Percentiles rank a stretch among this genome's conserved stretches.
phyloP scores from a whole-genome alignment of 495 filamentous ascomycete species.

The Aspergillus egyptiacus region DNA sequence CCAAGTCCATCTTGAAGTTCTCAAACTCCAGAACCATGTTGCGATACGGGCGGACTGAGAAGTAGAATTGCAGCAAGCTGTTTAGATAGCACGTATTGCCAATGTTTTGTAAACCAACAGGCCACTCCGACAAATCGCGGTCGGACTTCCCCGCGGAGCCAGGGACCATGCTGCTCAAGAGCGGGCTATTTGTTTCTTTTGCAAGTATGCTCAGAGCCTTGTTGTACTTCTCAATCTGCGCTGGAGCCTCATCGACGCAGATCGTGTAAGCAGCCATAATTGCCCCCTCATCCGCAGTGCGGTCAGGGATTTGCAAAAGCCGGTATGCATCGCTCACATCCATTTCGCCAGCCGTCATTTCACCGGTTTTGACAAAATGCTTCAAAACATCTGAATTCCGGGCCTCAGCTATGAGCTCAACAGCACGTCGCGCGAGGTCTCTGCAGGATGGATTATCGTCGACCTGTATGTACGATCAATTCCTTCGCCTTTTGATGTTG shows the following conservation, averaged over 20 bases:
- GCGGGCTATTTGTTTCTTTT: slow-evolving; percentile 39
- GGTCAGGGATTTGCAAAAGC: slow-evolving; percentile 49
- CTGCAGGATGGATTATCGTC: slow-evolving; percentile 44
- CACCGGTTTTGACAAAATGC: slow-evolving; percentile 51
- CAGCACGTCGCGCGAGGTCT: slow-evolving; percentile 47
- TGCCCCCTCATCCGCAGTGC: slow-evolving; percentile 45
- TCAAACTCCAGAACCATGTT: slow-evolving; percentile 74
- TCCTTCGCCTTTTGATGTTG: neutral
- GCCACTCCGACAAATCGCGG: slow-evolving; percentile 47
- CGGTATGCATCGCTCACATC: slow-evolving; percentile 53
- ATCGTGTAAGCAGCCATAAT: slow-evolving; percentile 48
- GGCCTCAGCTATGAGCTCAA: slow-evolving; percentile 50
- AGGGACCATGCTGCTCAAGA: slow-evolving; percentile 34
- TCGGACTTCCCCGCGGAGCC: slow-evolving; percentile 30
- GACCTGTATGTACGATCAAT: slow-evolving; percentile 21
- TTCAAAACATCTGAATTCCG: slow-evolving; percentile 50
- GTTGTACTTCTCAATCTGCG: slow-evolving; percentile 41
- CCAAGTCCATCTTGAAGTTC: slow-evolving; percentile 56
- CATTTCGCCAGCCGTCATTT: slow-evolving; percentile 48
- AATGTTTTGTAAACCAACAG: slow-evolving; percentile 84
- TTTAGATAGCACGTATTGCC: slow-evolving; percentile 98
- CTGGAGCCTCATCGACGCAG: slow-evolving; percentile 44
- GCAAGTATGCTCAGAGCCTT: slow-evolving; percentile 48
- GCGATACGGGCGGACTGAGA: slow-evolving; percentile 75
- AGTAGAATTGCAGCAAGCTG: slow-evolving; percentile 92